Conservation (phyloP, 2,329 filamentous ascomycete genomes). For the Talaromyces sp. region DNA sequence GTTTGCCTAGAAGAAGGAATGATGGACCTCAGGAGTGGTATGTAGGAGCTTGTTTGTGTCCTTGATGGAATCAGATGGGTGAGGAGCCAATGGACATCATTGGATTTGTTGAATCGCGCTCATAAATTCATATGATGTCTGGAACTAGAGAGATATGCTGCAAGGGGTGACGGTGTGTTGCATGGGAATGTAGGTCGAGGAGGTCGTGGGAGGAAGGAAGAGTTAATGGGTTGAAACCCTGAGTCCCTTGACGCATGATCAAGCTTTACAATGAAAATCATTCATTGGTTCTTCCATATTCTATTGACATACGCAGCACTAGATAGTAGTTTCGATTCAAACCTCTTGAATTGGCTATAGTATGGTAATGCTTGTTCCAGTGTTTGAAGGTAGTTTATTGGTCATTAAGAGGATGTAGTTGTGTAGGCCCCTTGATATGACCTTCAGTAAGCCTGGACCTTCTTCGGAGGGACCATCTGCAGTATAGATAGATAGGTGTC, state of each 20-base stretch:
- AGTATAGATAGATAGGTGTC: neutral
- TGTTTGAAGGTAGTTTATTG: neutral
- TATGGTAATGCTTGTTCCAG: neutral
- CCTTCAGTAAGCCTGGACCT: neutral
- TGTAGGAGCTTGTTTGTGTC: conserved; percentile 10
- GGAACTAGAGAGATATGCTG: neutral
- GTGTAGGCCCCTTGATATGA: neutral
- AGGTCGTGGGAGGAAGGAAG: neutral
- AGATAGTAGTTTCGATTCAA: neutral
- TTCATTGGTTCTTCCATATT: neutral
- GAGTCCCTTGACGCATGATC: neutral
- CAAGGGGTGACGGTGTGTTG: neutral
- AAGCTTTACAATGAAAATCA: neutral
- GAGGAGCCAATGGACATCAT: neutral
- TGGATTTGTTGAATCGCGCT: no score
- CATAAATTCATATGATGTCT: neutral
- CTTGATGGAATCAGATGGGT: neutral
- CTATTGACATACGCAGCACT: neutral
- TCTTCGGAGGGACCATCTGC: neutral
- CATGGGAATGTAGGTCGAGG: neutral
- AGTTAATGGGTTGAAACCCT: neutral
- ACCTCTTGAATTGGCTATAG: neutral
- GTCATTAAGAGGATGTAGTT: neutral
- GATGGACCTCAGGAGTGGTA: conserved; percentile 3
- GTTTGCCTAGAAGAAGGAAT: conserved; percentile 23